A percentile compares a stretch with the other conserved stretches of the same genome.
These are phyloP conservation scores for Pleurotus tuber-regium DNA, from an alignment of 768 basidiomycete species.

Conservation along the genomic window DNA sequence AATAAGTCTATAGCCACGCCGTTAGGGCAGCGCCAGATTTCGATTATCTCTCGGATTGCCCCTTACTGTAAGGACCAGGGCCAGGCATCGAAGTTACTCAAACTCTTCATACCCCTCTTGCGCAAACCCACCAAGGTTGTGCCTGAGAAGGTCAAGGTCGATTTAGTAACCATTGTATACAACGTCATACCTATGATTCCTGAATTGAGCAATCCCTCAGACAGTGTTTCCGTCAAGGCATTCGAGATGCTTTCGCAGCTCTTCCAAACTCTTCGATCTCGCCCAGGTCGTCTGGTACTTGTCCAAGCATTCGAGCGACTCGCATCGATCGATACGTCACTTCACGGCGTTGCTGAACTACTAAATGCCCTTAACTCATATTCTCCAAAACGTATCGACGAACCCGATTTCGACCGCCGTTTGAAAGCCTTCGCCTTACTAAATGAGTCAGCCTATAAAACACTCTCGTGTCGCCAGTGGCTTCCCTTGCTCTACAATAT, in stretches of 20 bases:
- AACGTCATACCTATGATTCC: conserved; percentile 66
- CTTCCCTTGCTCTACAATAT: conserved; percentile 79
- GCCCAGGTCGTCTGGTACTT: conserved; percentile 68
- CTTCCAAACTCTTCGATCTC: conserved; percentile 74
- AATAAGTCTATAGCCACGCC: conserved; percentile 50
- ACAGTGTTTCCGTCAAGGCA: conserved; percentile 44
- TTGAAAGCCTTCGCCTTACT: conserved; percentile 70
- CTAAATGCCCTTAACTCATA: conserved; percentile 80
- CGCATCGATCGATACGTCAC: conserved; percentile 40
- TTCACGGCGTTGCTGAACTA: conserved; percentile 50
- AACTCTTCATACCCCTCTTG: conserved; percentile 76
- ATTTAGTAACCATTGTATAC: conserved; percentile 70
- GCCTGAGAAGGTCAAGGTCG: conserved; percentile 82
- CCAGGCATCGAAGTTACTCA: conserved; percentile 73
- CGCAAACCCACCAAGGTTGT: conserved; percentile 73
- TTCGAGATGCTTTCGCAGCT: conserved; percentile 71
- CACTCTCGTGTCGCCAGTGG: conserved; percentile 65
- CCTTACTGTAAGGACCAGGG: conserved; percentile 64
- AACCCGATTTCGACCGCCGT: conserved; percentile 90
- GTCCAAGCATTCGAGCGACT: conserved; percentile 59
- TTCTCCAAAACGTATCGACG: conserved; percentile 77
- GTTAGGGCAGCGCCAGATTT: conserved; percentile 78
- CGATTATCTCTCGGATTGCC: conserved; percentile 76
- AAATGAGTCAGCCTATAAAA: conserved; percentile 61
- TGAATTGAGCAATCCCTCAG: conserved; percentile 48